Conservation (phyloP, 129 eudicot species). For the Pittosporum tobira region DNA sequence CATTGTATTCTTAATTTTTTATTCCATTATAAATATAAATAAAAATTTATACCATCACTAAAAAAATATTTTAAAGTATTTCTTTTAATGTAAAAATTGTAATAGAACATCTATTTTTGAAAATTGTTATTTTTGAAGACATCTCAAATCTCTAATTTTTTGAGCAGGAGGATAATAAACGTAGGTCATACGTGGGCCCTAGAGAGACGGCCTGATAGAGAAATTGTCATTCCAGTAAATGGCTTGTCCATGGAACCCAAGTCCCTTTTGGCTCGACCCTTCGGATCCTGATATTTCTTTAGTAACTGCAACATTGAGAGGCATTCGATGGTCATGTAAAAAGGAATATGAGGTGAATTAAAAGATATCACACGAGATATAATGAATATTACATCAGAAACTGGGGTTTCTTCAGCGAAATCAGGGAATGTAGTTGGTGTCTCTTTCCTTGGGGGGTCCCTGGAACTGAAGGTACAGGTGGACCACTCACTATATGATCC, state of each 20-base stretch:
- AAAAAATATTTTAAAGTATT: too few species aligned
- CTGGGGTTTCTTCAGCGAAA: conserved; percentile 34
- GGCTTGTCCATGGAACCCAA: conserved; percentile 36
- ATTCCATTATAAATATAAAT: too few species aligned
- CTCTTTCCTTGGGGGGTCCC: conserved; percentile 46
- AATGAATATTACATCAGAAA: conserved; percentile 42
- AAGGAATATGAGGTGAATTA: neutral
- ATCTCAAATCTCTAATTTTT: neutral
- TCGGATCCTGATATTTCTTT: conserved; percentile 34
- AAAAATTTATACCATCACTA: too few species aligned
- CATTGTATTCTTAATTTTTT: too few species aligned
- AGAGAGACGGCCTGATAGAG: conserved; percentile 68
- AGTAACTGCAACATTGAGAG: conserved; percentile 44
- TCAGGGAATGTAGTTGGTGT: conserved; percentile 44
- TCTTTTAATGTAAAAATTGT: too few species aligned
- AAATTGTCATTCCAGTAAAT: conserved; percentile 58
- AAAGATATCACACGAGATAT: neutral
- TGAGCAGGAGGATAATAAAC: too few species aligned
- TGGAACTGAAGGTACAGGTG: conserved; percentile 51
- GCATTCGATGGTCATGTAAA: too few species aligned
- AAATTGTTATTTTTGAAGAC: too few species aligned
- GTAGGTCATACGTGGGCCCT: conserved; percentile 50
- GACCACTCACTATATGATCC: conserved; percentile 80
- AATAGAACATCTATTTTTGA: too few species aligned
- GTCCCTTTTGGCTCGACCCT: conserved; percentile 26